Base-by-base conservation (phyloP, 83 land plant species). In the Diphasiastrum complanatum region DNA sequence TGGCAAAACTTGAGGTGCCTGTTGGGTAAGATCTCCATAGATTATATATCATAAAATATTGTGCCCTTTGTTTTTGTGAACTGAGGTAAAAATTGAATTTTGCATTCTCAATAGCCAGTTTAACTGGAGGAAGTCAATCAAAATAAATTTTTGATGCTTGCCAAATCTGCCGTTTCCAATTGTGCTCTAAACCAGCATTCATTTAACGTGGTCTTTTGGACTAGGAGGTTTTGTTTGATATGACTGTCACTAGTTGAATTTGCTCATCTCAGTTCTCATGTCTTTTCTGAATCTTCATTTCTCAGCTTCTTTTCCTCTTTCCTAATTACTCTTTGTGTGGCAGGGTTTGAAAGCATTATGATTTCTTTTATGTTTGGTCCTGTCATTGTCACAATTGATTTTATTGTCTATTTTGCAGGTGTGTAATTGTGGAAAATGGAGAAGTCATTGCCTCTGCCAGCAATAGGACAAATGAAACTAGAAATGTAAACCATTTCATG, bases 371-470 rank as follows among this genome's bases (percentile, higher is more conserved):
- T 0, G 19, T 18, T 32, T 10, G 20, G 6, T 31, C n/a, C 40
- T 24, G 11, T 14, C n/a, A 18, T 26, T 35, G 14, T 28, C 14
- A 32, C 23, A n/a, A 22, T 27, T 33, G 33, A 29, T 35, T 19
- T 56, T 19, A 1, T 11, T 26, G 32, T 8, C 37, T 4, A 37
- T 33, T 33, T 28, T 46, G 32, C 77, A 86, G 91, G 10, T 90
- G 97, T 64, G 97, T 90, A 33, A 79, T 90, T 70, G 86, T 90
- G 14, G 71, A 86, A 60, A 72, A 87, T 52, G 86, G 77, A 30
- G 65, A 75, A 36, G 81, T 90, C 10, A 80, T 90, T 68, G 81
- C 89, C 3, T 46, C 70, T 23, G 93, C 93, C 48, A 81, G 92
- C 70, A 90, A 90, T 74, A 79, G 73, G 49, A 84, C 93, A 19